Conservation (phyloP, 345 rosid species). For the Bruguiera sexangula region DNA sequence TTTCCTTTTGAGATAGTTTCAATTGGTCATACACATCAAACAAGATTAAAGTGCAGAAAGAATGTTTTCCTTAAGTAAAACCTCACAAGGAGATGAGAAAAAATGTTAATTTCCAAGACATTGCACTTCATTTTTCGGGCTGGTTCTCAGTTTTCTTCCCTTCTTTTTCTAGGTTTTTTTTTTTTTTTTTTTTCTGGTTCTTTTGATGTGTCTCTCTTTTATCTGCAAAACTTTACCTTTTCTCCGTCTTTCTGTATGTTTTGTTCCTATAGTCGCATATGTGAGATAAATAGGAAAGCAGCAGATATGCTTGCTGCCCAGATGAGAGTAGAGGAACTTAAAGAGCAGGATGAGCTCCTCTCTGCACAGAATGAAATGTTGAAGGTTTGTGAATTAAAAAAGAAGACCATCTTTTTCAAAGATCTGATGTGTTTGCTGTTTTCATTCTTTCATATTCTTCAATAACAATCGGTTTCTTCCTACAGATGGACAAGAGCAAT, state of each 20-base stretch:
- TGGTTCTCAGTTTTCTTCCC: too few species aligned
- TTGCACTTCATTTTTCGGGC: too few species aligned
- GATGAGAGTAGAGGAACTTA: slow-evolving; percentile 61
- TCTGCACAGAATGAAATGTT: slow-evolving; percentile 79
- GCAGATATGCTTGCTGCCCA: slow-evolving; percentile 60
- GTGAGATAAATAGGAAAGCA: slow-evolving; percentile 54
- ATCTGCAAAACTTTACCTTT: background rate
- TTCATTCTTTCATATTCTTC: background rate
- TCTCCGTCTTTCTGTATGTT: slow-evolving; percentile 1
- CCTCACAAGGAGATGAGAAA: background rate
- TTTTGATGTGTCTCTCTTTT: too few species aligned
- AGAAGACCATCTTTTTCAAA: background rate
- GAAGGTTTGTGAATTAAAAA: slow-evolving; percentile 41
- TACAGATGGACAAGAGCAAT: slow-evolving; percentile 74
- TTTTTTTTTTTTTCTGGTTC: too few species aligned
- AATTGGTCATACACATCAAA: too few species aligned
- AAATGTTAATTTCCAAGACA: background rate
- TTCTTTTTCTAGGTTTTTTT: too few species aligned
- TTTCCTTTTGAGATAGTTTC: background rate
- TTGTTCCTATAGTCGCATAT: slow-evolving; percentile 46
- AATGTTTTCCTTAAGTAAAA: background rate
- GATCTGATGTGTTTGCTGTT: background rate
- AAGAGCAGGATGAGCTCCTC: slow-evolving; percentile 75
- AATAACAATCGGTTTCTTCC: background rate
- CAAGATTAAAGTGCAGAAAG: too few species aligned